Percentiles rank a stretch among this genome's conserved stretches.
phyloP scores from a whole-genome alignment of 208 protist species.

The Crithidia fasciculata region DNA sequence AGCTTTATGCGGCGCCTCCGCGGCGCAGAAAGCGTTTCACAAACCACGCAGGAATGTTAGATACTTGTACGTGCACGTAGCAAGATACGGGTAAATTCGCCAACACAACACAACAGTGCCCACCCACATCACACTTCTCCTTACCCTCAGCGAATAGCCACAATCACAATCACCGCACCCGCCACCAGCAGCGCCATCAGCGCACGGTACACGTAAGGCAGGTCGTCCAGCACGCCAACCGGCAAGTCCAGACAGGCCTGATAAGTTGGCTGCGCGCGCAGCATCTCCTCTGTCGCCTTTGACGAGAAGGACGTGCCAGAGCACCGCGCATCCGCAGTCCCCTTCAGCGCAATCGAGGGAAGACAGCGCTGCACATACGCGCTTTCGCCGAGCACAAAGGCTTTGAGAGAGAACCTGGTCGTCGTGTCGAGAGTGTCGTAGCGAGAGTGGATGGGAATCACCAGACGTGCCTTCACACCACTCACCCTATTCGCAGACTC shows the following conservation, averaged over 20 bases:
- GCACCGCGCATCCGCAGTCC: slow-evolving; percentile 24
- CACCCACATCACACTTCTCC: neutral
- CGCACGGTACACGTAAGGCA: slow-evolving; percentile 61
- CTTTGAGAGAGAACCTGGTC: slow-evolving; percentile 40
- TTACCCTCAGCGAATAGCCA: slow-evolving; percentile 19
- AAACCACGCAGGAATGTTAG: too few species aligned
- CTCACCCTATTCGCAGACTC: neutral
- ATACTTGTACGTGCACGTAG: too few species aligned
- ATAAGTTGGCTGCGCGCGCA: neutral
- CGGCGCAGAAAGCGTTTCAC: too few species aligned
- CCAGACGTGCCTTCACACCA: slow-evolving; percentile 28
- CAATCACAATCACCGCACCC: slow-evolving; percentile 50
- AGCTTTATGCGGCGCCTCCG: too few species aligned
- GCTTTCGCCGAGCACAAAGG: slow-evolving; percentile 47
- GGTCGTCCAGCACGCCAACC: slow-evolving; percentile 54
- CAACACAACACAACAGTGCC: too few species aligned
- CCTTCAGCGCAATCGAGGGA: slow-evolving; percentile 29
- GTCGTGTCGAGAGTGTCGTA: slow-evolving; percentile 67
- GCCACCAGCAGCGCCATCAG: slow-evolving; percentile 61
- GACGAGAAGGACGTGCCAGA: slow-evolving; percentile 3
- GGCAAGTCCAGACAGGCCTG: slow-evolving; percentile 56
- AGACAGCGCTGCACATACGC: slow-evolving; percentile 65
- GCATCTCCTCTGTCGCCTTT: neutral
- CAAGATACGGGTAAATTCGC: too few species aligned
- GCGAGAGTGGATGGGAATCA: slow-evolving; percentile 84